Evolutionary conservation across 2,329 filamentous ascomycete species (phyloP).

Genomic region (Plectosphaerella cucumerina): DNA sequence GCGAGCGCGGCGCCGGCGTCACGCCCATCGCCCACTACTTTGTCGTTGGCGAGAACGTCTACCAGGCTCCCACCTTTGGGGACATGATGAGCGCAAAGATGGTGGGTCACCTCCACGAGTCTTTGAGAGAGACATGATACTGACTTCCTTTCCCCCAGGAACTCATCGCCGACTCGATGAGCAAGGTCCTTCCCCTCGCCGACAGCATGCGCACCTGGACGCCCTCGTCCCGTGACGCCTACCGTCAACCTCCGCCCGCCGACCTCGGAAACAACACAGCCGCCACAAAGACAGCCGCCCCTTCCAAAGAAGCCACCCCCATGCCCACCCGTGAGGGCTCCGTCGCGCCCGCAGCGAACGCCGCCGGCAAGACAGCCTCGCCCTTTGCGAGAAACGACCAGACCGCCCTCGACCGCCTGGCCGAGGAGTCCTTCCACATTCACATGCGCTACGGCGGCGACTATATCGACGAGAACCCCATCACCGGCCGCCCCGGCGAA

Average conservation of each 20-base stretch:
- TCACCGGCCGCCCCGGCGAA: conserved; percentile 61
- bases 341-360: conserved; percentile 15
- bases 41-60: conserved; percentile 62
- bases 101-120: conserved; percentile 30
- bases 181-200: conserved; percentile 46
- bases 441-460: conserved; percentile 58
- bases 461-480: conserved; percentile 65
- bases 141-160: conserved; percentile 4
- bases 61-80: conserved; percentile 58
- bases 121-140: neutral
- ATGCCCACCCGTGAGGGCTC: conserved; percentile 29
- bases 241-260: conserved; percentile 32
- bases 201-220: conserved; percentile 50
- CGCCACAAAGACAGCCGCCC: conserved; percentile 18
- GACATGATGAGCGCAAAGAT: conserved; percentile 57
- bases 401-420: conserved; percentile 37
- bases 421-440: conserved; percentile 55
- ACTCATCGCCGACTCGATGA: conserved; percentile 32
- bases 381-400: conserved; percentile 30
- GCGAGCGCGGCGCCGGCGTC: conserved; percentile 52
- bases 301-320: conserved; percentile 39
- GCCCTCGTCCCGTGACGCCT: conserved; percentile 49
- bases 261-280: conserved; percentile 16
- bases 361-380: conserved; percentile 17
- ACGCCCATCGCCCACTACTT: conserved; percentile 59